Evolutionary conservation across 352 stramenopile genomes (phyloP), one percentile per base, ranked within the genome.

Genomic region (Nothophytophthora sp.): DNA sequence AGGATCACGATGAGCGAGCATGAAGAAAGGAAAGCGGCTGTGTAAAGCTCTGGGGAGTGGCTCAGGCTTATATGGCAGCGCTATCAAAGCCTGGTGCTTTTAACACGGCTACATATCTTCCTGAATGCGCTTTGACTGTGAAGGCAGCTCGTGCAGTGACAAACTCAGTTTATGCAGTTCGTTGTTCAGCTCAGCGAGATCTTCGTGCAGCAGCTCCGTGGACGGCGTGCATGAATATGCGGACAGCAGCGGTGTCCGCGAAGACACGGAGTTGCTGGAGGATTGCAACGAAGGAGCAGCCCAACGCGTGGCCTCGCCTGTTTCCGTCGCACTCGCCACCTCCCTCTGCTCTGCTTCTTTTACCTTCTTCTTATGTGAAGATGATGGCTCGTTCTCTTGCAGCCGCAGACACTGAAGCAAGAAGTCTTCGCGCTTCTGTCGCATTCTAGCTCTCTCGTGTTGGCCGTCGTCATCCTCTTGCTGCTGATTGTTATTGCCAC

Each of bases 341-440:
- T 50, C 25, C 11, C 22, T 59, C 5, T 8, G 4, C 30, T 19
- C 41, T 16, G 23, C 16, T 29, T 7, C 33, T 30, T 6, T 19
- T 16, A 28, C 1, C 12, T 35, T 45, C 8, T 19, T 23, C 4
- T 18, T 20, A 20, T 4, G 15, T 18, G 9, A 23, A 1, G 24
- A 6, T 27, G 20, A n/a, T 18, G 23, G 3, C 18, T 20, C 38
- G 12, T 5, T 35, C 2, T 45, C 16, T 33, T 52, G 52, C 6
- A 24, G 19, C 7, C 6, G 10, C 25, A 51, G 39, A 5, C 51
- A 67, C 48, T 67, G 34, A 0, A 41, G 50, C 32, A 71, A 20
- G 20, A 71, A 67, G 5, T 29, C 22, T 53, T 63, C 32, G 29
- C 38, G 42, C 24, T 67, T 47, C 7, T 30, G 62, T 48, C 39